Base-by-base conservation (phyloP, 352 stramenopile genomes). In the Pythium sukuiense region DNA sequence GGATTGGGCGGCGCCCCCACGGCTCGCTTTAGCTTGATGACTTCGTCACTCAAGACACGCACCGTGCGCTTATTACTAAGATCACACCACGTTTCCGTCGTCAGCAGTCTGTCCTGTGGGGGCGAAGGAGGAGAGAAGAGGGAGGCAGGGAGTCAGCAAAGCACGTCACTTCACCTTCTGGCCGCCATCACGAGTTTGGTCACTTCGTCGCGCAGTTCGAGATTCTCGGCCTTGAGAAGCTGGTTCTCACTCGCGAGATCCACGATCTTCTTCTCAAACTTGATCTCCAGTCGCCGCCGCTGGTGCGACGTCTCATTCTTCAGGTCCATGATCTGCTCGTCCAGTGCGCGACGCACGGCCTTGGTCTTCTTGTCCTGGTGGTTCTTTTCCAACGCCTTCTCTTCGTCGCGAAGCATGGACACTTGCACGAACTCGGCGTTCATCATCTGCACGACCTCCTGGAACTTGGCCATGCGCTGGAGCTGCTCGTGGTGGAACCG, bases 21-120 rank as follows among this genome's bases (percentile, higher is more conserved):
- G 6, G 59, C 64, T 29, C 74, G 67, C 55, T 85, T 85, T 13
- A 85, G 55, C 59, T 85, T 85, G 46, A 85, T 72, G 43, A 85
- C 65, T 43, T 85, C 76, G 12, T 82, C 76, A 3, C 72, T 74
- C 27, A 85, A 59, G 5, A 80, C 63, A 9, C 76, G 73, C 27
- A 81, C 60, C 5, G 76, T 84, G 26, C 77, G 76, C 63, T 78
- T 81, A 65, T 71, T 84, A 72, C 76, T 84, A 56, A 6, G 46
- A 32, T 1, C 56, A 13, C 27, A 59, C 64, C 30, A 46, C 50
- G 55, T 37, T 24, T 48, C 37, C 32, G 24, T 48, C 52, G 52
- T 57, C 30, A 43, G 52, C 7, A 35, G 14, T 39, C 33, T 39
- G 33, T 24, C 20, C 20, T 24, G 20, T 24, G 37, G 18, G 37